These are phyloP conservation scores for Baffinella frigidus DNA, from an alignment of 208 protist species.

Conservation along the genomic window DNA sequence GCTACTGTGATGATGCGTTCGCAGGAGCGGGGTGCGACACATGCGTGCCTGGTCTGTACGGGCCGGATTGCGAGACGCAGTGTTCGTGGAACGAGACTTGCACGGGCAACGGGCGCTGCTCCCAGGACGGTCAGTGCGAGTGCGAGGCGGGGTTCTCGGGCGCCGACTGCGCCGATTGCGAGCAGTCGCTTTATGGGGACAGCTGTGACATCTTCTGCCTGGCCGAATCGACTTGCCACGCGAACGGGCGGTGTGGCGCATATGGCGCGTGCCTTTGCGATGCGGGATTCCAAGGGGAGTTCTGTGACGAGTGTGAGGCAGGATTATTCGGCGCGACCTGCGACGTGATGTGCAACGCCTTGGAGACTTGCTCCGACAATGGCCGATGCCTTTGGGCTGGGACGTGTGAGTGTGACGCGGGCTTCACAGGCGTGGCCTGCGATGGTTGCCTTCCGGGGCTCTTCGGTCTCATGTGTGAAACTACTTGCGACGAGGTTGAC, in stretches of 20 bases:
- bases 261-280: neutral
- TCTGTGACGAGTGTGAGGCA: neutral
- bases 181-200: neutral
- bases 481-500: too few species aligned
- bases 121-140: neutral
- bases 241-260: neutral
- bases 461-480: neutral
- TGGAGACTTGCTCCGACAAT: neutral
- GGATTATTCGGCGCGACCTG: neutral
- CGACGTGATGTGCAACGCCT: neutral
- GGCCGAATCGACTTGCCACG: neutral
- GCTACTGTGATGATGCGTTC: neutral
- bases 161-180: neutral
- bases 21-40: neutral
- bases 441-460: neutral
- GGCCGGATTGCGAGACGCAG: neutral
- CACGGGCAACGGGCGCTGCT: neutral
- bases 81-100: neutral
- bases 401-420: neutral
- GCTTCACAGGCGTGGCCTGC: neutral
- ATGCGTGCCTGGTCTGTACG: neutral
- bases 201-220: neutral
- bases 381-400: neutral
- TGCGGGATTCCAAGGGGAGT: neutral
- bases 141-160: conserved; percentile 4